These are phyloP conservation scores for Aurifilum marmelostoma DNA, from an alignment of 2,329 filamentous ascomycete genomes.

Conservation along the genomic window DNA sequence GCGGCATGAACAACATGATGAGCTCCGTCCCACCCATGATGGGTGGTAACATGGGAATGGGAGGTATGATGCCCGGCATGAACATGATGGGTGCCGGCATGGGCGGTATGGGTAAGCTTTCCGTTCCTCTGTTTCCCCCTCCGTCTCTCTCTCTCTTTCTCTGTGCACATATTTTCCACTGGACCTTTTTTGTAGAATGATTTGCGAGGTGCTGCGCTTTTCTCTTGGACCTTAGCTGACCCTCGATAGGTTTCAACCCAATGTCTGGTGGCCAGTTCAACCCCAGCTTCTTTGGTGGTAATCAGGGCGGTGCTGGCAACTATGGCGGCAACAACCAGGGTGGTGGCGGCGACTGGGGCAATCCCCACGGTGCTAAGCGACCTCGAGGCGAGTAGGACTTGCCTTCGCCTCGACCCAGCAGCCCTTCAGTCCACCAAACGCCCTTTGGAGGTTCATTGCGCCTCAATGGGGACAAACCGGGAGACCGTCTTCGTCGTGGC, in stretches of 20 bases:
- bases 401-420: background rate
- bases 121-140: slow-evolving; percentile 9
- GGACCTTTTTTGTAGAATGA: background rate
- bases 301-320: slow-evolving; percentile 53
- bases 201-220: background rate
- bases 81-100: slow-evolving; percentile 57
- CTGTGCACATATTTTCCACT: background rate
- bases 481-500: background rate
- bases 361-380: slow-evolving; percentile 80
- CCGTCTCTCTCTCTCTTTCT: background rate
- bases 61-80: slow-evolving; percentile 47
- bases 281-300: slow-evolving; percentile 69
- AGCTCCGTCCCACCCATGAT: slow-evolving; percentile 50
- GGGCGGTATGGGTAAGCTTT: slow-evolving; percentile 53
- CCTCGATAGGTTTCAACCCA: slow-evolving; percentile 63
- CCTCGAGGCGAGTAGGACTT: slow-evolving; percentile 67
- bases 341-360: slow-evolving; percentile 66
- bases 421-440: background rate
- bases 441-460: background rate
- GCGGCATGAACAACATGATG: slow-evolving; percentile 61
- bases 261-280: slow-evolving; percentile 70
- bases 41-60: slow-evolving; percentile 40
- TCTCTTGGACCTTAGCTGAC: slow-evolving; percentile 32
- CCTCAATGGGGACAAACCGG: background rate
- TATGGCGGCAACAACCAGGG: slow-evolving; percentile 67